Evolutionary conservation across 1,139 yeast genomes (phyloP), one percentile per base, ranked within the genome.

Genomic region (Scheffersomyces parashehatae): DNA sequence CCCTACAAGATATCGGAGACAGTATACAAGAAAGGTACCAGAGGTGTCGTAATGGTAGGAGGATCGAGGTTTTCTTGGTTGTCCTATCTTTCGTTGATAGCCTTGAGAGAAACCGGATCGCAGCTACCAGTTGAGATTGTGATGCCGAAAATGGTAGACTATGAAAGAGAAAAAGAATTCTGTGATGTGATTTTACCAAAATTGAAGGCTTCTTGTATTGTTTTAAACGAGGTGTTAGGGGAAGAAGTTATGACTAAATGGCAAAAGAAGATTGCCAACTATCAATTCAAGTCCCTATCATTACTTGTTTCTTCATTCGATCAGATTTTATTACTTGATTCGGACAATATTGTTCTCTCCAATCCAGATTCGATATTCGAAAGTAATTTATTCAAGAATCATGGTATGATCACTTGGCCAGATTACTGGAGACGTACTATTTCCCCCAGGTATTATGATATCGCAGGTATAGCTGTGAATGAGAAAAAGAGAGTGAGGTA

Each of bases 371-470:
- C 50, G 4, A 47, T 85, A 2, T 81, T 87, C 54, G 69, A 70
- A 7, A 70, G 78, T 42, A 77, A 76, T 32, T 79, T 88, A 5
- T 87, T 75, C 62, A 62, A 62, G 34, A 56, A 72, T 15, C 64
- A 72, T 39, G 91, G 93, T 1, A 72, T 85, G 65, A 76, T 87
- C 4, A 67, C 85, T 28, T 87, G 95, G 91, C 93, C 95, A 4
- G 95, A 88, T 62, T 87, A 81, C 59, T 88, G 95, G 95, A 74
- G 77, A 53, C 73, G 95, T 52, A 78, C 88, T 0, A 82, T 86
- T 1, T 77, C 85, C 5, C 95, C 95, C 4, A 65, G 64, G 31
- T 88, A 73, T 58, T 87, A 84, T 60, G 79, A 82, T 10, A 77
- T 87, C 46, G 88, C 89, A 1, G 84, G 76, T 5, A 64, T 78